Conservation (phyloP, 495 filamentous ascomycete species). For the Trichoderma reesei region DNA sequence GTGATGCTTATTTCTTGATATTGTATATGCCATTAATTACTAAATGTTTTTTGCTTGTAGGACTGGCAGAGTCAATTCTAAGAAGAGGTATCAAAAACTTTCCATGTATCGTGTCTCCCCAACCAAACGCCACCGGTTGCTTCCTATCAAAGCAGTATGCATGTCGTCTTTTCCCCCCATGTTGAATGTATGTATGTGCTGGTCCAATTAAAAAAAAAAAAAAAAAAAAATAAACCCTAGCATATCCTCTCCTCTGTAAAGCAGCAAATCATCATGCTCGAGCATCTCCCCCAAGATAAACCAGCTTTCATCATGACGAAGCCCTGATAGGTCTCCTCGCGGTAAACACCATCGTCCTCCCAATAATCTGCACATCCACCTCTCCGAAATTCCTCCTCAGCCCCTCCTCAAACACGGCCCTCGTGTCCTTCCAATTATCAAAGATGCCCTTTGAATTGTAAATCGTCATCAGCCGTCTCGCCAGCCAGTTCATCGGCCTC, state of each 20-base stretch:
- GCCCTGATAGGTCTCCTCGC: neutral
- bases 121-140: too few species aligned
- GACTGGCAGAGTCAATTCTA: too few species aligned
- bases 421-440: conserved; percentile 19
- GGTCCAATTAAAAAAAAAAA: too few species aligned
- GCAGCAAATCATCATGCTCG: neutral
- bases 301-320: too few species aligned
- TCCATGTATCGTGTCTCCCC: too few species aligned
- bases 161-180: too few species aligned
- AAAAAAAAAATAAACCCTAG: neutral
- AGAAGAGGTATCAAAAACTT: too few species aligned
- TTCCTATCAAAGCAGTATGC: neutral
- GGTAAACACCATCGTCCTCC: conserved; percentile 10
- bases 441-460: conserved; percentile 23
- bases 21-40: too few species aligned
- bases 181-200: too few species aligned
- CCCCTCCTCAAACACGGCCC: conserved; percentile 24
- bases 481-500: conserved; percentile 29
- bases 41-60: too few species aligned
- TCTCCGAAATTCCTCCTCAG: conserved; percentile 24
- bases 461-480: conserved; percentile 20
- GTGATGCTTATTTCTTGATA: too few species aligned
- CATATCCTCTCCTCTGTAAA: neutral
- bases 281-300: neutral
- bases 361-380: conserved; percentile 22